Conservation (phyloP, 192 early-diverging fungal species). For the Diversispora eburnea region DNA sequence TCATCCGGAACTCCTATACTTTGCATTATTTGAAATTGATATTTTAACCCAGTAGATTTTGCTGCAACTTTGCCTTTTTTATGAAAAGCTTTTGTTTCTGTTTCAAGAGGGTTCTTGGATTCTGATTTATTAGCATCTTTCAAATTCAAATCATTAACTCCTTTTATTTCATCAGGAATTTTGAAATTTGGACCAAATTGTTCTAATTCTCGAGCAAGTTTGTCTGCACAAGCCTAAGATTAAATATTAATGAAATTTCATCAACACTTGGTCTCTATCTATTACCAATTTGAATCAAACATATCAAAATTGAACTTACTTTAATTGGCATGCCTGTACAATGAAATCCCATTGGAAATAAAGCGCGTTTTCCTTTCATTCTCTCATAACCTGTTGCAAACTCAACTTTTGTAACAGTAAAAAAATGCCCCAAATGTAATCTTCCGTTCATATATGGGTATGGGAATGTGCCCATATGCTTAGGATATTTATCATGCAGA, state of each 20-base stretch:
- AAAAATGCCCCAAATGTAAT: conserved; percentile 95
- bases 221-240: conserved; percentile 79
- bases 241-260: conserved; percentile 15
- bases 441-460: conserved; percentile 97
- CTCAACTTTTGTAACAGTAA: conserved; percentile 93
- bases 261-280: neutral
- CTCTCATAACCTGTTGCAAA: conserved; percentile 94
- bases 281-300: neutral
- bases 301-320: conserved; percentile 37
- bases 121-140: neutral
- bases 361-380: conserved; percentile 84
- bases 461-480: conserved; percentile 92
- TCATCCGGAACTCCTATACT: conserved; percentile 77
- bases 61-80: conserved; percentile 87
- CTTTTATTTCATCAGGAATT: conserved; percentile 11
- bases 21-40: conserved; percentile 98
- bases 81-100: conserved; percentile 59
- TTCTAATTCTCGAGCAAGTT: conserved; percentile 76
- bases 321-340: conserved; percentile 99
- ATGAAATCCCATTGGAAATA: conserved; percentile 98
- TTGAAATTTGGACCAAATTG: conserved; percentile 79
- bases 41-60: conserved; percentile 79
- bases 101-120: conserved; percentile 11
- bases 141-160: conserved; percentile 3
- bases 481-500: conserved; percentile 69